Percentiles rank a stretch among this genome's conserved stretches.
phyloP scores from a whole-genome alignment of 1,284 basidiomycete species.

The Marasmius sp. region DNA sequence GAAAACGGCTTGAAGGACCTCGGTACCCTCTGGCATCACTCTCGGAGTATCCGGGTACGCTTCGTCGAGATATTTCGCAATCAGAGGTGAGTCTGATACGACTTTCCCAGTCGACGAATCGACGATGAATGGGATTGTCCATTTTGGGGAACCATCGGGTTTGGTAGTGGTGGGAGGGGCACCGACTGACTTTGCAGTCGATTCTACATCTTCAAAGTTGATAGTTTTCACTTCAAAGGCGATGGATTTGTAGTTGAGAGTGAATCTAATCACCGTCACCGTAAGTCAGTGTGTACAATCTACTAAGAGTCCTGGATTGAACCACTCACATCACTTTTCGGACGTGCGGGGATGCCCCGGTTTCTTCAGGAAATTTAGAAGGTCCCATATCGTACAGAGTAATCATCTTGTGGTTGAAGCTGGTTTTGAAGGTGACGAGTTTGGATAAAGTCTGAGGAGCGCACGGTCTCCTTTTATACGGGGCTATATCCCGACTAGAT shows the following conservation, averaged over 20 bases:
- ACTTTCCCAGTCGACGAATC: conserved; percentile 9
- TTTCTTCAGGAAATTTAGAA: not conserved
- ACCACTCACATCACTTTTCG: not conserved
- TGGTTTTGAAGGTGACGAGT: too few relatives aligned
- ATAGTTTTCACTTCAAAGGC: not conserved
- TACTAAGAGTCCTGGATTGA: too few relatives aligned
- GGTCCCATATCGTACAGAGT: not conserved
- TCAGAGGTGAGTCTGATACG: conserved; percentile 9
- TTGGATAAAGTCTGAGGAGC: too few relatives aligned
- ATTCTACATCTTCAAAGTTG: not conserved
- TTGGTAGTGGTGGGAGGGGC: not conserved
- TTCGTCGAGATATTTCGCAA: conserved; percentile 16
- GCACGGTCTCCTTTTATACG: too few relatives aligned
- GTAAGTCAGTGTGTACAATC: too few relatives aligned
- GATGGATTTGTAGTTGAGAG: conserved; percentile 4
- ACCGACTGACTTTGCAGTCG: not conserved
- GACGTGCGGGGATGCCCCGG: not conserved
- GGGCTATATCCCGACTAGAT: too few relatives aligned
- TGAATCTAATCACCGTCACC: too few relatives aligned
- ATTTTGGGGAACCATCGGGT: conserved; percentile 6
- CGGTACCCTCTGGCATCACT: not conserved
- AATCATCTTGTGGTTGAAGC: not conserved
- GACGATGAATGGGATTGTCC: conserved; percentile 17
- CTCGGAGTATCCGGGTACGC: conserved; percentile 8
- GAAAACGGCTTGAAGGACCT: not conserved